phyloP scores from a whole-genome alignment of 2,329 filamentous ascomycete species.

The Aspergillus eucalypticola region DNA sequence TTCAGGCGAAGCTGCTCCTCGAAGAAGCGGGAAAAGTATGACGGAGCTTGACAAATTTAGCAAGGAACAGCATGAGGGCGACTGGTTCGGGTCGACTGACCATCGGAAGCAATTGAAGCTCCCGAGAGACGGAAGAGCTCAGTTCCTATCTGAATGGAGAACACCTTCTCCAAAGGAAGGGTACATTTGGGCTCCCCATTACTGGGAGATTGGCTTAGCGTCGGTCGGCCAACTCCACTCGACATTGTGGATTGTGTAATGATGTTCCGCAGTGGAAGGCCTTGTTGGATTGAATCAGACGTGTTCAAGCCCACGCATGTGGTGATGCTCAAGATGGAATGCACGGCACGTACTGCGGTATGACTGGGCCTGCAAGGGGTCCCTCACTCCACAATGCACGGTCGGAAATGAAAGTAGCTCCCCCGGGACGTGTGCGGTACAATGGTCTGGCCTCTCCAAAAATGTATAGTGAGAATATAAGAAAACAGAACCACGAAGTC shows the following conservation, averaged over 20 bases:
- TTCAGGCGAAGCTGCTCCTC: conserved; percentile 72
- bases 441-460: not conserved
- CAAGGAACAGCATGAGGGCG: conserved; percentile 8
- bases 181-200: conserved; percentile 16
- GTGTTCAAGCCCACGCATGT: not conserved
- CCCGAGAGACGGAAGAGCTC: conserved; percentile 69
- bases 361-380: not conserved
- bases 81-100: conserved; percentile 48
- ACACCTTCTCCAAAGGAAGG: conserved; percentile 62
- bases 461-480: not conserved
- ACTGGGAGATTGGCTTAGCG: not conserved
- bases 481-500: not conserved
- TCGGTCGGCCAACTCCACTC: not conserved
- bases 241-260: not conserved
- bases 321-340: not conserved
- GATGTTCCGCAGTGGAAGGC: not conserved
- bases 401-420: not conserved
- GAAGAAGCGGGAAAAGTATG: conserved; percentile 95
- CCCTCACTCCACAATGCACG: not conserved
- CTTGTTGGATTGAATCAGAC: not conserved
- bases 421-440: not conserved
- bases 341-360: not conserved
- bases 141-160: conserved; percentile 69
- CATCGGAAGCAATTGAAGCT: conserved; percentile 70
- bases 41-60: conserved; percentile 73